These are phyloP conservation scores for Colletotrichum sp. DNA, from an alignment of 2,329 filamentous ascomycete species.

Conservation along the genomic window DNA sequence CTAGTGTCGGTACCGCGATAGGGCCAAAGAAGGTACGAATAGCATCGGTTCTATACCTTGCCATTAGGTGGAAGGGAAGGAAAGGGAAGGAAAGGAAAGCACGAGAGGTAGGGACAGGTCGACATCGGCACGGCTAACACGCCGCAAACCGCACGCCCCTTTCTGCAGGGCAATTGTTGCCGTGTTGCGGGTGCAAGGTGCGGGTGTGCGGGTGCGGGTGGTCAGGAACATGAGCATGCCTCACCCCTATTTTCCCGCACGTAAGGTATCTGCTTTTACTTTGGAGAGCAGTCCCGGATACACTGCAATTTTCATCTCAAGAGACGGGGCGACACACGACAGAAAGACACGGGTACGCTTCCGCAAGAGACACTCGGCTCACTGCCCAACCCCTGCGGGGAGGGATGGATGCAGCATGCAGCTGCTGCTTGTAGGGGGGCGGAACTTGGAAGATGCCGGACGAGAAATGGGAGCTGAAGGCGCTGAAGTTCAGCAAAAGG, in stretches of 20 bases:
- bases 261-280: background rate
- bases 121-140: background rate
- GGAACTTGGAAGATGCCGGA: background rate
- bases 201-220: background rate
- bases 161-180: background rate
- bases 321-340: background rate
- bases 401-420: background rate
- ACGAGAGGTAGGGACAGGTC: background rate
- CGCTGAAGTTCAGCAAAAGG: background rate
- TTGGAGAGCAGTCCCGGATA: background rate
- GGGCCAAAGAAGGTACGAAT: background rate
- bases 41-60: background rate
- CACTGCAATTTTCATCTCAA: background rate
- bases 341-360: background rate
- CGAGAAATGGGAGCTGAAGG: background rate
- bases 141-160: background rate
- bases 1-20: background rate
- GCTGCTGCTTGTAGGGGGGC: background rate
- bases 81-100: background rate
- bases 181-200: background rate
- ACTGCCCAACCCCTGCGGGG: background rate
- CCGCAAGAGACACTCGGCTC: background rate
- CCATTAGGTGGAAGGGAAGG: background rate
- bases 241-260: background rate
- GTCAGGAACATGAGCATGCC: constrained; percentile 1